Evolutionary conservation across 2,329 filamentous ascomycete species (phyloP).

Genomic region (Aspergillus aculeatinus): DNA sequence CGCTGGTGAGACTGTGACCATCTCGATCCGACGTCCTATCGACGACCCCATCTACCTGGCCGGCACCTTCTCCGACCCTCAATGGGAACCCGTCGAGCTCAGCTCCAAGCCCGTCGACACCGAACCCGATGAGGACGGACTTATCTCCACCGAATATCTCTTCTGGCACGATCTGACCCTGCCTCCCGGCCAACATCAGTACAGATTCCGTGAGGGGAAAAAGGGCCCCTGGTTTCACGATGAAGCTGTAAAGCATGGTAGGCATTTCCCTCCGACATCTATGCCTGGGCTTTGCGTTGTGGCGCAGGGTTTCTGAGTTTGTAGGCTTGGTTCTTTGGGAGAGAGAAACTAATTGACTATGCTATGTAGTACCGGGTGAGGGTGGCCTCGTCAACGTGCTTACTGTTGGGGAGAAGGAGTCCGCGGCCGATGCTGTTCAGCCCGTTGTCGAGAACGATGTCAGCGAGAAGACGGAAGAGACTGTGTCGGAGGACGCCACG

Average conservation of each 20-base stretch:
- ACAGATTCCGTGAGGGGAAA: conserved; percentile 27
- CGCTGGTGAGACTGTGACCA: conserved; percentile 25
- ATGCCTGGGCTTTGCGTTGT: background rate
- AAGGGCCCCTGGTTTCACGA: conserved; percentile 29
- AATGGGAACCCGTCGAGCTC: conserved; percentile 30
- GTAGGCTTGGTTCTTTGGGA: background rate
- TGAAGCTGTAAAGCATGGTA: conserved; percentile 28
- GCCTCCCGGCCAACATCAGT: conserved; percentile 25
- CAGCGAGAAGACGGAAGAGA: conserved; percentile 16
- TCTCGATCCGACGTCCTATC: conserved; percentile 28
- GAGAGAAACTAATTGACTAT: background rate
- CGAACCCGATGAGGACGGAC: conserved; percentile 16
- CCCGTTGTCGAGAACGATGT: conserved; percentile 11
- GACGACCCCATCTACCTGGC: conserved; percentile 29
- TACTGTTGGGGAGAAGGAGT: conserved; percentile 11
- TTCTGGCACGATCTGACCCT: conserved; percentile 23
- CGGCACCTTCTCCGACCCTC: conserved; percentile 29
- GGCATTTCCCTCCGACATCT: background rate
- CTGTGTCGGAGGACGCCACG: background rate
- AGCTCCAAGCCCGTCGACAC: conserved; percentile 21
- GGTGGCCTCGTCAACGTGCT: conserved; percentile 24
- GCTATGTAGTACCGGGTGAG: conserved; percentile 22
- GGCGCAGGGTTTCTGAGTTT: background rate
- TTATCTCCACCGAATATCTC: conserved; percentile 20
- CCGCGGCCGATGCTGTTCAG: conserved; percentile 9